Conservation (phyloP, 352 stramenopile genomes). For the Pythium vanterpoolii region DNA sequence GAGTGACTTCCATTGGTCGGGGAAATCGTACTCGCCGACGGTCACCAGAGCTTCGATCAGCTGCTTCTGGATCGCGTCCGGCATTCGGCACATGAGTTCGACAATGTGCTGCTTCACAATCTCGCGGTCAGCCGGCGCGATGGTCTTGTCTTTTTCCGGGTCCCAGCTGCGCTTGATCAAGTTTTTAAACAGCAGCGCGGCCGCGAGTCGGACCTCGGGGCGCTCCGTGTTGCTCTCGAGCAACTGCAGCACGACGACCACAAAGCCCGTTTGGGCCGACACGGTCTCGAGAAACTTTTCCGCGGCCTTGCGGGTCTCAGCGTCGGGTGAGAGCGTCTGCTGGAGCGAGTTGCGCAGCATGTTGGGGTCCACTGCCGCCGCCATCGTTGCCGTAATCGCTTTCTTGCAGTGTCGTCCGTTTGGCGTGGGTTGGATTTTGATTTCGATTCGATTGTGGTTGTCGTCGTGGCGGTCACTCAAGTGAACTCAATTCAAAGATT, state of each 20-base stretch:
- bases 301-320: constrained; percentile 62
- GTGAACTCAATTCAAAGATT: constrained; percentile 11
- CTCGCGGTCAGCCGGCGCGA: constrained; percentile 84
- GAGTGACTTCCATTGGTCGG: constrained; percentile 94
- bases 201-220: constrained; percentile 65
- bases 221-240: constrained; percentile 61
- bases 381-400: constrained; percentile 29
- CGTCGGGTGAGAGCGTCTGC: constrained; percentile 73
- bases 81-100: constrained; percentile 97
- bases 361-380: constrained; percentile 41
- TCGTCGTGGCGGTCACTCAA: constrained; percentile 15
- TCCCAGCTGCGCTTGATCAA: constrained; percentile 98
- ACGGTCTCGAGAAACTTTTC: constrained; percentile 67
- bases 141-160: constrained; percentile 71
- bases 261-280: constrained; percentile 61
- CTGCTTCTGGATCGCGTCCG: constrained; percentile 92
- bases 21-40: constrained; percentile 97
- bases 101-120: constrained; percentile 98
- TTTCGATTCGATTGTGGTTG: constrained; percentile 4
- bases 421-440: constrained; percentile 7
- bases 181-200: constrained; percentile 96
- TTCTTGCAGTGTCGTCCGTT: not conserved
- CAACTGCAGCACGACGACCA: constrained; percentile 68
- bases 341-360: constrained; percentile 74
- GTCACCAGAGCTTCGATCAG: constrained; percentile 96